Evolutionary conservation across 2,329 filamentous ascomycete genomes (phyloP), one percentile per base, ranked within the genome.

Genomic region (Cyphellophora attinorum): DNA sequence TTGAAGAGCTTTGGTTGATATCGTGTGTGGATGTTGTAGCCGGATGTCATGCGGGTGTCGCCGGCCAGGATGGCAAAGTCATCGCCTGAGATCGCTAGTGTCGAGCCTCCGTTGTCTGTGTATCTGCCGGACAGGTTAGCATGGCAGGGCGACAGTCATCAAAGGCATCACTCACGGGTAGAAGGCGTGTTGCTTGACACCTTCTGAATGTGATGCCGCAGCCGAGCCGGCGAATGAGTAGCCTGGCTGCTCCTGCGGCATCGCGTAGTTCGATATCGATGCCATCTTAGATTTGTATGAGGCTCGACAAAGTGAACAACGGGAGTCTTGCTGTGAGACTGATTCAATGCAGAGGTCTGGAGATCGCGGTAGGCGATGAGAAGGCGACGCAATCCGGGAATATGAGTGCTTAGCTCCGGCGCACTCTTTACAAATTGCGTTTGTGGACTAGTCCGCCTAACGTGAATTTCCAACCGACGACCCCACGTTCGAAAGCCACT

Each of bases 21-120:
- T 53, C 91, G 83, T 40, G 88, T 88, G 76, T 98, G 95, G 79
- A 98, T 98, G 72, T 82, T 95, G 77, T 94, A 98, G 57, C 93
- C 91, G 46, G 84, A 82, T 37, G 88, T 94, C 55, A 85, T 85
- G 58, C 91, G 84, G 51, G 91, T 98, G 68, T 98, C 91, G 64
- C 93, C 91, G 29, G 91, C 91, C 59, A 98, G 78, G 65, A 98
- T 93, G 56, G 86, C 78, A 70, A 96, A 98, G 68, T 93, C 84
- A 56, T 79, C 78, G 50, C 93, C 91, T 25, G 85, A 81, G 61
- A 98, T 96, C 54, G 86, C 91, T 37, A 98, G 76, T 35, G 91
- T 96, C 41, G 86, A 93, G 50, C 91, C 91, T 51, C 91, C 91
- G 60, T 98, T 98, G 69, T 98, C 89, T 48, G 91, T 93, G 65